Evolutionary conservation across 208 protist species (phyloP), one percentile per base, ranked within the genome.

Genomic region (Angomonas deanei): DNA sequence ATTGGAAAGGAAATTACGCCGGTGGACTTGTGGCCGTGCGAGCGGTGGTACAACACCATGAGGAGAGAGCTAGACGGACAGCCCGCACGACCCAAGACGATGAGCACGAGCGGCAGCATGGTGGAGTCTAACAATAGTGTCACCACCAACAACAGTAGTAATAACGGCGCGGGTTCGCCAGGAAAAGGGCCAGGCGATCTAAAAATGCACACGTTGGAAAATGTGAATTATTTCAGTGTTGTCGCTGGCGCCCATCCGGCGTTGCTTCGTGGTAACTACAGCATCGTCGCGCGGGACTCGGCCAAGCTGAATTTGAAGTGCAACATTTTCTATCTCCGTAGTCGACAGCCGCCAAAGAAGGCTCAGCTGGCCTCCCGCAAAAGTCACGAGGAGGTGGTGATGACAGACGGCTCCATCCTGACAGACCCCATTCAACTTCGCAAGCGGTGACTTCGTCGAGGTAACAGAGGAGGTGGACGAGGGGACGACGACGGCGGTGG

Each of bases 221-320:
- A 50, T 50, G 19, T 5, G 17, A 50, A 19, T 23, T 50, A 50
- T 50, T 50, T 50, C 42, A n/a, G 42, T 23, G 42, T 50, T 3
- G 42, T 50, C 8, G 42, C 42, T 3, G 42, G 42, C 15, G 42
- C 42, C 15, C 42, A 50, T 50, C 42, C 42, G 19, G 42, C 23
- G 23, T 19, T 50, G 23, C 42, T 50, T 5, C 42, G 42, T 3
- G 63, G 63, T 30, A 53, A 38, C 8, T 47, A 53, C 27, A 42
- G 52, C 50, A 50, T 68, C 8, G 63, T 68, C 27, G 36, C 17
- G 6, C 33, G 52, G 36, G 38, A 61, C 21, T 5, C 28, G 13
- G 61, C 61, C n/a, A 19, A 2, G 15, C 31, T 61, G 3, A 24
- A 36, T 26, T 39, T 68, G 52, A 17, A 17, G 17, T 6, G 33